Base-by-base conservation (phyloP, 129 eudicot species). In the Flaveria sonorensis region DNA sequence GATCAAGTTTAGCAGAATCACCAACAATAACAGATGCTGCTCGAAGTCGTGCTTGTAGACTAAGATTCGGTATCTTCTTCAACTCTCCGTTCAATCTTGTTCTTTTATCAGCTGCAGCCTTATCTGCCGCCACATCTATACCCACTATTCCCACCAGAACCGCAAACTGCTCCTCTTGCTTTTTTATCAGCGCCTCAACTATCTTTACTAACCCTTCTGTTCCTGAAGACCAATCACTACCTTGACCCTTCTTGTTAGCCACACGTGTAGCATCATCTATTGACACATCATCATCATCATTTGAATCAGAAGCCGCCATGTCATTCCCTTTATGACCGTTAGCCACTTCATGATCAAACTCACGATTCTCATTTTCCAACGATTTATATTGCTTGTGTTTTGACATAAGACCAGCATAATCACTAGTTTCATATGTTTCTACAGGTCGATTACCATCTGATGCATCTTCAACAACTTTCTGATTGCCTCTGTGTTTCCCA, bases 1-100 rank as follows among this genome's bases (percentile, higher is more conserved):
- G 87, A 60, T 84, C 87, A 80, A 84, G 79, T 80, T 84, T 84
- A 24, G 87, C 72, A 65, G 79, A 78, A 76, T 80, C 85, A 68
- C 85, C 23, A 18, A 85, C 82, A 24, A 85, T 85, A 52, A 77
- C 15, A 20, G 85, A 82, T 40, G 85, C 82, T 16, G 82, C 82
- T 76, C 85, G 69, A 53, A 82, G 85, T 55, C 85, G 73, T 40
- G 82, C 85, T 63, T 82, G 82, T 64, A 82, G 70, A 52, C 82
- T 26, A 65, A 82, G 78, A 53, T 82, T 76, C 3, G 74, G 82
- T 62, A 77, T 76, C 68, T 71, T 82, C 73, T 82, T 82, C 78
- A 82, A 71, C 78, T 82, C 82, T 20, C 78, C 82, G 71, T 76
- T 82, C 74, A 82, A 77, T 46, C 68, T 59, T 30, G 55, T 68